Percentiles rank a stretch among this genome's conserved stretches.
Evolutionary conservation across 306 rosid species (phyloP).

Genomic region (Vigna trinervia): DNA sequence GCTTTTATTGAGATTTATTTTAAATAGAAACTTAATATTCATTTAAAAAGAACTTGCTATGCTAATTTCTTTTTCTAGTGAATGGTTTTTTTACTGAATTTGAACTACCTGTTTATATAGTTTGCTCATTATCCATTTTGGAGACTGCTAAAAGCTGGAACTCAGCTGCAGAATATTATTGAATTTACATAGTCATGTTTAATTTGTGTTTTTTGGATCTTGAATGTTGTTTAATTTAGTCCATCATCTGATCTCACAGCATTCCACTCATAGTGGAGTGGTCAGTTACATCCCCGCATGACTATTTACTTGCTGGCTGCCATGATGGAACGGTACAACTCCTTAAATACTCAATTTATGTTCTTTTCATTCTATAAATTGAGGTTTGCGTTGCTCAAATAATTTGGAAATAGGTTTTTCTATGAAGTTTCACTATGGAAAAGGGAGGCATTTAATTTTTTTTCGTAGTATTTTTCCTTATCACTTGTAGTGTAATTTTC

Average conservation of each 20-base stretch:
- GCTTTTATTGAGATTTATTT: slow-evolving; percentile 29
- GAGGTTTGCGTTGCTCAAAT: slow-evolving; percentile 17
- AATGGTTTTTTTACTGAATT: too few relatives aligned
- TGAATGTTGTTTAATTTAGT: too few relatives aligned
- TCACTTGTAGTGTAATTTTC: slow-evolving; percentile 47
- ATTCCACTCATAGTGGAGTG: too few relatives aligned
- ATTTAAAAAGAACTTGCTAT: slow-evolving; percentile 6
- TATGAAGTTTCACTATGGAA: slow-evolving; percentile 33
- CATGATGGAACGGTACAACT: slow-evolving; percentile 90
- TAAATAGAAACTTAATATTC: background rate
- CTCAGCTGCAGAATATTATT: slow-evolving; percentile 26
- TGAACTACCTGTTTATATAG: too few relatives aligned
- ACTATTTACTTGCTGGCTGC: slow-evolving; percentile 87
- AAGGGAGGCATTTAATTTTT: background rate
- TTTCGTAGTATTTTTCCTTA: background rate
- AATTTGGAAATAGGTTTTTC: slow-evolving; percentile 33
- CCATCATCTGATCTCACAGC: too few relatives aligned
- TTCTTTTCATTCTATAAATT: slow-evolving; percentile 19
- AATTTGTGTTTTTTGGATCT: background rate
- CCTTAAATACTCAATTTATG: slow-evolving; percentile 17
- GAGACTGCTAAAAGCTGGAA: slow-evolving; percentile 3
- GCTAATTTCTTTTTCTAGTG: too few relatives aligned
- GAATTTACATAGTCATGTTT: slow-evolving; percentile 3
- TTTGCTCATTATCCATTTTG: background rate
- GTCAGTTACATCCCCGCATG: slow-evolving; percentile 59